Evolutionary conservation across 441 rosid genomes (phyloP).

Genomic region (Macaranga tanarius): DNA sequence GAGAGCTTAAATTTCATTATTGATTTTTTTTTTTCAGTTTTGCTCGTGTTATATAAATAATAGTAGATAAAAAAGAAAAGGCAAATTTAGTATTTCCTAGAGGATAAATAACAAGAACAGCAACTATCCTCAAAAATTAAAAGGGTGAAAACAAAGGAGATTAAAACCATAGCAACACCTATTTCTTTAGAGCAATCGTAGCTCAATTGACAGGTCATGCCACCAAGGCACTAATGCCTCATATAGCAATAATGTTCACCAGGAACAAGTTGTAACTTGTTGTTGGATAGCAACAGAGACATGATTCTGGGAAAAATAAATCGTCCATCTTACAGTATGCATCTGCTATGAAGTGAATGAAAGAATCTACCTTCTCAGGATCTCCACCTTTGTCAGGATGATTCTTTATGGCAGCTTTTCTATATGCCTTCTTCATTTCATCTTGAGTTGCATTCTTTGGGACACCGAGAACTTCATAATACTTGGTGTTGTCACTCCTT

Average conservation of each 20-base stretch:
- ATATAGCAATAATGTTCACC: neutral
- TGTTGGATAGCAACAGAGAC: neutral
- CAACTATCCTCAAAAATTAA: neutral
- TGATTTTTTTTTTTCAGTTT: neutral
- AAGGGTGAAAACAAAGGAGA: neutral
- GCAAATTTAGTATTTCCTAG: neutral
- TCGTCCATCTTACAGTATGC: neutral
- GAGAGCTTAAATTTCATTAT: neutral
- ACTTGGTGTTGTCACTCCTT: constrained; percentile 56
- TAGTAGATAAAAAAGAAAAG: too few species aligned
- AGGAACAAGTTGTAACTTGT: neutral
- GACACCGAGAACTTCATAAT: constrained; percentile 64
- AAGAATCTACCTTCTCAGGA: constrained; percentile 63
- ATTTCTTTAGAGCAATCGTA: constrained; percentile 1
- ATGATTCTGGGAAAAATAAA: neutral
- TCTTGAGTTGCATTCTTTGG: constrained; percentile 54
- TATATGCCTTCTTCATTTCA: constrained; percentile 83
- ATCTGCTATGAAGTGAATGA: neutral
- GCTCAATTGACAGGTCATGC: constrained; percentile 8
- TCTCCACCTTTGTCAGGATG: constrained; percentile 95
- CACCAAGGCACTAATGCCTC: constrained; percentile 5
- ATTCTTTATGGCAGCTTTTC: constrained; percentile 79
- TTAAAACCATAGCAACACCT: constrained; percentile 7
- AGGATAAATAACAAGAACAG: neutral
- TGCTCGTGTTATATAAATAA: too few species aligned